Evolutionary conservation across 176 grass and related monocot genomes (phyloP).

Genomic region (Carex kokanica): DNA sequence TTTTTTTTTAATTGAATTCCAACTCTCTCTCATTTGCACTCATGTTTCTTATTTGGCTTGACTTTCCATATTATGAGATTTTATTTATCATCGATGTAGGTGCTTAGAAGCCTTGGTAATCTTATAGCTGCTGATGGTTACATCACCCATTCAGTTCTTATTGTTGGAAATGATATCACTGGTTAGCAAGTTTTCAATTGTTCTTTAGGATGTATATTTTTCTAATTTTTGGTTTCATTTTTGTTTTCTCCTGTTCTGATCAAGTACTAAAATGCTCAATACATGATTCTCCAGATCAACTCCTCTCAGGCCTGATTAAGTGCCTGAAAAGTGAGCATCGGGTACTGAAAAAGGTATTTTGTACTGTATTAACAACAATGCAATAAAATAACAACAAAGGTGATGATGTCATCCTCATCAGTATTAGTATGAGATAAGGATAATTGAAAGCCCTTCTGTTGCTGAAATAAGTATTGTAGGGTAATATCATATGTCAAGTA

Average conservation of each 20-base stretch:
- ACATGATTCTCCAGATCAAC: constrained; percentile 53
- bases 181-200: constrained; percentile 40
- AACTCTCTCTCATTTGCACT: not conserved
- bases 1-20: not conserved
- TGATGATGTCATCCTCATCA: not conserved
- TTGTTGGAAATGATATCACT: constrained; percentile 72
- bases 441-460: not conserved
- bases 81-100: constrained; percentile 48
- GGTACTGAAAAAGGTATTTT: constrained; percentile 83
- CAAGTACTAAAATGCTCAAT: constrained; percentile 31
- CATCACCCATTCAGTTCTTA: constrained; percentile 63
- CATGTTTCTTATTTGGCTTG: not conserved
- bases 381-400: not conserved
- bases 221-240: constrained; percentile 19
- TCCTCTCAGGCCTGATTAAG: constrained; percentile 77
- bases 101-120: constrained; percentile 90
- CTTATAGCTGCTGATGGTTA: constrained; percentile 74
- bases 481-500: constrained; percentile 24
- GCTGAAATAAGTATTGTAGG: not conserved
- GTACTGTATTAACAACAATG: constrained; percentile 21
- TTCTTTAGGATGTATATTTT: constrained; percentile 12
- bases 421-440: not conserved
- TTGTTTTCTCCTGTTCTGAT: not conserved
- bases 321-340: constrained; percentile 87
- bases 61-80: not conserved